These are phyloP conservation scores for Lentinula raphanica DNA, from an alignment of 768 basidiomycete species.

Conservation along the genomic window DNA sequence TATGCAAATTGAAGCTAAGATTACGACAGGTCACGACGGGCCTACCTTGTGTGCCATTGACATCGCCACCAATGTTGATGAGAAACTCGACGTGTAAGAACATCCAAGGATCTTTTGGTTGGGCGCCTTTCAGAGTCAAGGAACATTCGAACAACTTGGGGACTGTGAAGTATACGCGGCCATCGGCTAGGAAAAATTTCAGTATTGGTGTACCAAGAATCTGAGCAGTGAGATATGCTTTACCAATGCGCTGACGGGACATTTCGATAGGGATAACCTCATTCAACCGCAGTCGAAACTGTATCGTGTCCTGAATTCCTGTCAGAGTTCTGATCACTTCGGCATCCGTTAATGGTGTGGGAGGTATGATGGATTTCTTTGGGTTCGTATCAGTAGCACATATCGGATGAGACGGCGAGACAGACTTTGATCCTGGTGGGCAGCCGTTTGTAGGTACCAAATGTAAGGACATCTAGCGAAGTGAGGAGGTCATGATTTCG, in stretches of 20 bases:
- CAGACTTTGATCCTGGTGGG: conserved; percentile 75
- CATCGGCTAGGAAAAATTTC: conserved; percentile 48
- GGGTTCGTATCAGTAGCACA: conserved; percentile 6
- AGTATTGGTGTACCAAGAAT: background rate
- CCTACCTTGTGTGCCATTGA: conserved; percentile 65
- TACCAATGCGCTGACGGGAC: conserved; percentile 65
- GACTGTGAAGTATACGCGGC: conserved; percentile 73
- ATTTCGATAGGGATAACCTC: conserved; percentile 84
- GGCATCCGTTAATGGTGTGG: conserved; percentile 57
- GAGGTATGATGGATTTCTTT: conserved; percentile 70
- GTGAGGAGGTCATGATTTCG: conserved; percentile 93
- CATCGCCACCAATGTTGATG: conserved; percentile 67
- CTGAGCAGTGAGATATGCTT: background rate
- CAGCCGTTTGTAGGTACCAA: conserved; percentile 79
- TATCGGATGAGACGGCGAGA: conserved; percentile 8
- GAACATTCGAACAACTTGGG: conserved; percentile 70
- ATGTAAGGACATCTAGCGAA: conserved; percentile 83
- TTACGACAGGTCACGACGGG: background rate
- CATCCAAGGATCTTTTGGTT: conserved; percentile 77
- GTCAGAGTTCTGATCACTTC: conserved; percentile 60
- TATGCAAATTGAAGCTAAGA: conserved; percentile 18
- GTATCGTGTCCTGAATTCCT: conserved; percentile 74
- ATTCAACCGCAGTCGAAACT: conserved; percentile 69
- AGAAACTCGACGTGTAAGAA: conserved; percentile 74
- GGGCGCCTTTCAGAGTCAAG: conserved; percentile 67